These are phyloP conservation scores for Aspergillus fischeri DNA, from an alignment of 2,329 filamentous ascomycete species.

Conservation along the genomic window DNA sequence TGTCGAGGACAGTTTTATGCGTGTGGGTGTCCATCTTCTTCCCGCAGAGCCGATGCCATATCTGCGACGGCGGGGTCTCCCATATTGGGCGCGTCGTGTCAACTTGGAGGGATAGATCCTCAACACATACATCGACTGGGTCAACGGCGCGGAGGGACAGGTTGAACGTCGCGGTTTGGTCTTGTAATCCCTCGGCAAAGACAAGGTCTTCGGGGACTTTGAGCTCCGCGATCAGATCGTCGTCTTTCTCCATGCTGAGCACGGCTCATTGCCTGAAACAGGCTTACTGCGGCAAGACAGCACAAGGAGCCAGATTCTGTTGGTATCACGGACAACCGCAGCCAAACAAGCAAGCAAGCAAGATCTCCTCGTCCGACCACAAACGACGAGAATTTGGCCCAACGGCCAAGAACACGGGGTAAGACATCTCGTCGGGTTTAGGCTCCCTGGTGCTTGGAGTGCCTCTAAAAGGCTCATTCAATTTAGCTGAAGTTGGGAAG, in stretches of 20 bases:
- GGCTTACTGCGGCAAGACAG: neutral
- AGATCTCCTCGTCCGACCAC: neutral
- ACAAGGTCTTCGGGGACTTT: slow-evolving; percentile 5
- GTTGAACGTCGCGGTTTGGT: slow-evolving; percentile 16
- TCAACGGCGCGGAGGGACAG: slow-evolving; percentile 40
- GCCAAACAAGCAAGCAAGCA: neutral
- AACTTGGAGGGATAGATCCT: slow-evolving; percentile 29
- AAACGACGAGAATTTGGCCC: neutral
- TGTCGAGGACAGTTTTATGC: slow-evolving; percentile 54
- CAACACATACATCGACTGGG: slow-evolving; percentile 37
- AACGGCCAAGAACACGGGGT: neutral
- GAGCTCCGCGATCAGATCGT: neutral
- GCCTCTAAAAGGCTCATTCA: neutral
- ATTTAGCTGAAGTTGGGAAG: neutral
- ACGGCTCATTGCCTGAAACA: neutral
- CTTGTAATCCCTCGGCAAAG: slow-evolving; percentile 7
- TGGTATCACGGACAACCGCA: neutral
- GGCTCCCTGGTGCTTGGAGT: too few species aligned
- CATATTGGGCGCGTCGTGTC: slow-evolving; percentile 31
- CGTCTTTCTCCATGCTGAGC: neutral
- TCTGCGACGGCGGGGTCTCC: slow-evolving; percentile 27
- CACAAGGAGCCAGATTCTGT: neutral
- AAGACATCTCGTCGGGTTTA: neutral
- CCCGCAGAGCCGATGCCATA: slow-evolving; percentile 29
- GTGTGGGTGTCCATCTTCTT: slow-evolving; percentile 15